phyloP scores from a whole-genome alignment of 495 filamentous ascomycete species.

The Letharia lupina region DNA sequence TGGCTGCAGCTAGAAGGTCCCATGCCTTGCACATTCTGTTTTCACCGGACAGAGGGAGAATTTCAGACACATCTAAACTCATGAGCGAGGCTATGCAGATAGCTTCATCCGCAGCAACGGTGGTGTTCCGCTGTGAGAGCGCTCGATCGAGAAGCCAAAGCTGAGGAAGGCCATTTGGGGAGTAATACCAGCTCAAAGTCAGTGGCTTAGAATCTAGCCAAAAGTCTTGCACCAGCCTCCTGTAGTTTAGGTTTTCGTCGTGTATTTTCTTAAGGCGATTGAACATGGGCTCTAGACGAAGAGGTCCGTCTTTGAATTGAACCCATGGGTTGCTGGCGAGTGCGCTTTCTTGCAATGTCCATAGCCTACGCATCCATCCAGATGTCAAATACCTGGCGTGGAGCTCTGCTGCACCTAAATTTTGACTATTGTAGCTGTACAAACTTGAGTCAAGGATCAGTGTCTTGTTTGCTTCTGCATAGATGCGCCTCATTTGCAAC shows the following conservation, averaged over 20 bases:
- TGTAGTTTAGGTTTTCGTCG: background rate
- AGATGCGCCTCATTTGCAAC: constrained; percentile 24
- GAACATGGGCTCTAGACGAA: background rate
- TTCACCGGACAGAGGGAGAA: background rate
- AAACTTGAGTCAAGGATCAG: constrained; percentile 25
- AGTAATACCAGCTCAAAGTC: background rate
- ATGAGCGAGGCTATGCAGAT: constrained; percentile 3
- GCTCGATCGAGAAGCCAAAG: constrained; percentile 4
- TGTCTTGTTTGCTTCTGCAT: constrained; percentile 24
- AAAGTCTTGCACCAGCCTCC: constrained; percentile 1
- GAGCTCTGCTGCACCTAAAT: background rate
- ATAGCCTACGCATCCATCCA: constrained; percentile 20
- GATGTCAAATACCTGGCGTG: constrained; percentile 11
- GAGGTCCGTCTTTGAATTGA: constrained; percentile 9
- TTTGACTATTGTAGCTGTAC: background rate
- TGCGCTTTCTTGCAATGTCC: constrained; percentile 18
- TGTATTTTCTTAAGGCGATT: background rate
- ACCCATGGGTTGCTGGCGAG: constrained; percentile 9
- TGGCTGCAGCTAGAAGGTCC: constrained; percentile 8
- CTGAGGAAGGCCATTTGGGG: background rate
- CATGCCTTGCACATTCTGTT: constrained; percentile 1
- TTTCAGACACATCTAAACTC: background rate
- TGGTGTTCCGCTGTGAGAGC: constrained; percentile 10
- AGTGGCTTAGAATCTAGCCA: background rate
- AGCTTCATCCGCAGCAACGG: background rate